A percentile compares a stretch with the other conserved stretches of the same genome.
phyloP scores from a whole-genome alignment of 768 basidiomycete genomes.

The Podaxis sp. region DNA sequence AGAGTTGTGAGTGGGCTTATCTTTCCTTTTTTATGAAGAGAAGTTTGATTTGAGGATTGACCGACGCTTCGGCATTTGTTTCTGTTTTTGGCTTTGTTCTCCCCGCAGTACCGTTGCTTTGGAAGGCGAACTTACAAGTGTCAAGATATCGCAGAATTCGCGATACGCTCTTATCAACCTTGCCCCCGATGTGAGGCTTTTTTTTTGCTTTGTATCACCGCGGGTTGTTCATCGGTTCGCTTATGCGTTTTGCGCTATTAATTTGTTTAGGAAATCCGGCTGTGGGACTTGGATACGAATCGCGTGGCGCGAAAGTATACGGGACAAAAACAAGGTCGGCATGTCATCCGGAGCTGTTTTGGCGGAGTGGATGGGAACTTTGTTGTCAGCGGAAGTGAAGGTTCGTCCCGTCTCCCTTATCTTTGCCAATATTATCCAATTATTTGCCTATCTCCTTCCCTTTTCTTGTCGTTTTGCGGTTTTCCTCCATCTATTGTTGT shows the following conservation, averaged over 20 bases:
- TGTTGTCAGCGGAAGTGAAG: constrained; percentile 94
- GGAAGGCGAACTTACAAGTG: constrained; percentile 84
- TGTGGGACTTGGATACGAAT: constrained; percentile 77
- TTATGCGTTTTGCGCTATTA: constrained; percentile 9
- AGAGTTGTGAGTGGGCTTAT: constrained; percentile 56
- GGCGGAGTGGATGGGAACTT: constrained; percentile 89
- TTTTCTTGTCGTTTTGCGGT: constrained; percentile 4
- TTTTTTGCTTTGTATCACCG: constrained; percentile 16
- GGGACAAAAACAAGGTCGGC: constrained; percentile 81
- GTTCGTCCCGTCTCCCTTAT: constrained; percentile 39
- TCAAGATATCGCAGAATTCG: constrained; percentile 84
- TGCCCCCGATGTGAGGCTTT: constrained; percentile 72
- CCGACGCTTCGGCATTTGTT: constrained; percentile 12
- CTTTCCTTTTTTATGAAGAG: constrained; percentile 11
- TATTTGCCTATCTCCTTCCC: not conserved
- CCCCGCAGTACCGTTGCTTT: constrained; percentile 43
- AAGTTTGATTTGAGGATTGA: constrained; percentile 6
- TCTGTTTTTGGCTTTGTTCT: constrained; percentile 12
- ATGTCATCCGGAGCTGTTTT: constrained; percentile 92
- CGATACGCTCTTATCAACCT: constrained; percentile 86
- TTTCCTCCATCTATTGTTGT: constrained; percentile 16
- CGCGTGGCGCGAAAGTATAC: constrained; percentile 77
- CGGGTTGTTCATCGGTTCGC: constrained; percentile 13
- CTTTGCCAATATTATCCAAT: not conserved
- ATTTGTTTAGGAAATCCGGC: constrained; percentile 73